Conservation (phyloP, 2,329 filamentous ascomycete genomes). For the Microcyclosporella mali region DNA sequence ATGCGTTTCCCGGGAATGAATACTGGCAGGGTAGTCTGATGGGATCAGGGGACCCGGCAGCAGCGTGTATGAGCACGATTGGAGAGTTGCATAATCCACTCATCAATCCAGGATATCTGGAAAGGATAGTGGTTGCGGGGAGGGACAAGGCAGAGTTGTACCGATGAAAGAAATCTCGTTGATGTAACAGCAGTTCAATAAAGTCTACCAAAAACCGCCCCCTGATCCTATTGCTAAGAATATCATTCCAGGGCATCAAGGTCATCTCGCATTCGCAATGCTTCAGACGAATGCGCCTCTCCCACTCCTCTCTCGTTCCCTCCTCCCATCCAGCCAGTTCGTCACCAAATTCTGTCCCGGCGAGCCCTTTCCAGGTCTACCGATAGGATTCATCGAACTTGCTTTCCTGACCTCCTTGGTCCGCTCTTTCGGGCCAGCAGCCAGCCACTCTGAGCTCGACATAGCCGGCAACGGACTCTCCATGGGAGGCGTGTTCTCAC, state of each 20-base stretch:
- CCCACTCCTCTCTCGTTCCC: constrained; percentile 16
- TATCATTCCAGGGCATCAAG: too few relatives aligned
- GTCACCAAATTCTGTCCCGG: constrained; percentile 27
- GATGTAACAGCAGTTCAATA: too few relatives aligned
- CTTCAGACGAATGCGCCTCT: constrained; percentile 23
- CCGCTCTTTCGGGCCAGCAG: constrained; percentile 17
- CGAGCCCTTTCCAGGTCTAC: constrained; percentile 8
- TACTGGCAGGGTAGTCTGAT: constrained; percentile 28
- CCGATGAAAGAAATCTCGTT: too few relatives aligned
- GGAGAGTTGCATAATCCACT: constrained; percentile 30
- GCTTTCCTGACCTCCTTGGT: constrained; percentile 8
- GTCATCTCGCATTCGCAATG: too few relatives aligned
- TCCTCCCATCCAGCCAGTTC: constrained; percentile 25
- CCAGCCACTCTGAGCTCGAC: constrained; percentile 30
- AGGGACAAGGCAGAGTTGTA: too few relatives aligned
- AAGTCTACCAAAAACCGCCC: too few relatives aligned
- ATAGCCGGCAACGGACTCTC: constrained; percentile 19
- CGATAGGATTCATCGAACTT: constrained; percentile 8
- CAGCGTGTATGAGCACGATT: constrained; percentile 31
- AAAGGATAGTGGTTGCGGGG: constrained; percentile 9
- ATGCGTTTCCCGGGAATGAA: constrained; percentile 32
- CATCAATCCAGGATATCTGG: constrained; percentile 22
- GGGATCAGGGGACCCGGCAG: constrained; percentile 29
- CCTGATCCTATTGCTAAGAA: too few relatives aligned
- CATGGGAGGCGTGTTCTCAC: constrained; percentile 9